Conservation (phyloP, 2,329 filamentous ascomycete species). For the Exserohilum rostratum region DNA sequence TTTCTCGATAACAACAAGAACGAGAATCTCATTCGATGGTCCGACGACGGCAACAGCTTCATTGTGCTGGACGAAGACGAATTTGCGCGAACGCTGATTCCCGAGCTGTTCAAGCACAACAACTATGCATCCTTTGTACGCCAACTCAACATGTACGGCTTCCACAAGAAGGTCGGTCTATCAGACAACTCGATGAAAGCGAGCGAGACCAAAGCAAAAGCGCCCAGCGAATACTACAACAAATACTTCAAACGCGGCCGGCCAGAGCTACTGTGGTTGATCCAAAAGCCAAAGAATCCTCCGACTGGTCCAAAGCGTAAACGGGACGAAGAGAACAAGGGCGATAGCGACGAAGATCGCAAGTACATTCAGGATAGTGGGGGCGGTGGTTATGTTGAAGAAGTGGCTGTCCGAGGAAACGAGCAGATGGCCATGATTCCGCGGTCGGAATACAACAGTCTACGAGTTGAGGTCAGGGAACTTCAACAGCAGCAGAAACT, state of each 20-base stretch:
- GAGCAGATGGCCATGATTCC: conserved; percentile 60
- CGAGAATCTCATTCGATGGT: conserved; percentile 95
- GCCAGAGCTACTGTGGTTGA: conserved; percentile 91
- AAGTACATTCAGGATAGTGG: conserved; percentile 54
- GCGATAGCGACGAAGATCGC: conserved; percentile 72
- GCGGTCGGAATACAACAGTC: conserved; percentile 75
- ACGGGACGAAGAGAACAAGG: conserved; percentile 65
- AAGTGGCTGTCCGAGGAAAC: conserved; percentile 45
- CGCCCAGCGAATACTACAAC: conserved; percentile 97
- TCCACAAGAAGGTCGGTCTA: conserved; percentile 66
- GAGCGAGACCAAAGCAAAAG: conserved; percentile 96
- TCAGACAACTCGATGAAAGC: conserved; percentile 98
- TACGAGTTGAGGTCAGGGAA: conserved; percentile 80
- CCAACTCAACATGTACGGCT: conserved; percentile 66
- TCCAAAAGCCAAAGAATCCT: conserved; percentile 89
- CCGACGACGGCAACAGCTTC: conserved; percentile 93
- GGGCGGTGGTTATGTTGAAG: conserved; percentile 49
- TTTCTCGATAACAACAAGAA: conserved; percentile 94
- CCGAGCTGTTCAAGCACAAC: conserved; percentile 79
- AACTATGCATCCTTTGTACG: conserved; percentile 80
- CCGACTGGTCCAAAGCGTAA: conserved; percentile 56
- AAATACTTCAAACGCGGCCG: conserved; percentile 93
- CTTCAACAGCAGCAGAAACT: conserved; percentile 85
- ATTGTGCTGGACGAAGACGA: conserved; percentile 96
- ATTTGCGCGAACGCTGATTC: conserved; percentile 75